Percentiles rank a stretch among this genome's conserved stretches.
phyloP scores from a whole-genome alignment of 495 filamentous ascomycete species.

The Neurospora sp. region DNA sequence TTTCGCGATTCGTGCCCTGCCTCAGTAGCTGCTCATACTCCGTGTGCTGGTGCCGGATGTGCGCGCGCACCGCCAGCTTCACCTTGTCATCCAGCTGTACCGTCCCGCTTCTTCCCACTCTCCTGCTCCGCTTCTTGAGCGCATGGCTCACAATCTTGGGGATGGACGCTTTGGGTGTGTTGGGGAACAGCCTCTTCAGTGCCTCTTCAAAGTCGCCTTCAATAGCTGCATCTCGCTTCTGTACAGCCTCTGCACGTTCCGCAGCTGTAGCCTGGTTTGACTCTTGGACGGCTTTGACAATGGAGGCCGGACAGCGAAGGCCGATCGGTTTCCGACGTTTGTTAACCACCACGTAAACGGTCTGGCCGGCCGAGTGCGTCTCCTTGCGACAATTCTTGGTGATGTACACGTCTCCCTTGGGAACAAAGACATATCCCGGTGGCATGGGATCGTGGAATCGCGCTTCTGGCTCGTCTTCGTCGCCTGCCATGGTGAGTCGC shows the following conservation, averaged over 20 bases:
- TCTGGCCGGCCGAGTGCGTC: constrained; percentile 17
- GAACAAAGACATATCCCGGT: constrained; percentile 24
- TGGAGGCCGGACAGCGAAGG: constrained; percentile 25
- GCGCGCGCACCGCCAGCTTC: constrained; percentile 23
- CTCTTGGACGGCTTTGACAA: constrained; percentile 16
- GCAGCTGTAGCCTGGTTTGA: constrained; percentile 17
- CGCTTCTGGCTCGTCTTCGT: constrained; percentile 10
- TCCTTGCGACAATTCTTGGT: constrained; percentile 28
- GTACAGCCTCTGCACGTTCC: constrained; percentile 13
- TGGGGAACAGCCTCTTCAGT: constrained; percentile 20
- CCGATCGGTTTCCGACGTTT: constrained; percentile 16
- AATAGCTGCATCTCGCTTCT: constrained; percentile 19
- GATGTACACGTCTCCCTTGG: constrained; percentile 28
- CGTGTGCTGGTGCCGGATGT: constrained; percentile 31
- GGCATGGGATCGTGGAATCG: constrained; percentile 14
- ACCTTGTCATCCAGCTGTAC: constrained; percentile 21
- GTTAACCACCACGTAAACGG: constrained; percentile 26
- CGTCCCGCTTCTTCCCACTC: constrained; percentile 25
- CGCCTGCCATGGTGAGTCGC: not conserved
- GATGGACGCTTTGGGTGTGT: constrained; percentile 15
- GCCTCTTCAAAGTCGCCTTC: constrained; percentile 15
- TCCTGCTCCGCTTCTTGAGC: constrained; percentile 20
- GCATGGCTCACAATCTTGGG: constrained; percentile 16
- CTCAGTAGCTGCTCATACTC: constrained; percentile 24
- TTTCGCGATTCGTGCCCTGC: constrained; percentile 1